phyloP scores from a whole-genome alignment of 495 filamentous ascomycete species.

The Tuber microsphaerosporum region DNA sequence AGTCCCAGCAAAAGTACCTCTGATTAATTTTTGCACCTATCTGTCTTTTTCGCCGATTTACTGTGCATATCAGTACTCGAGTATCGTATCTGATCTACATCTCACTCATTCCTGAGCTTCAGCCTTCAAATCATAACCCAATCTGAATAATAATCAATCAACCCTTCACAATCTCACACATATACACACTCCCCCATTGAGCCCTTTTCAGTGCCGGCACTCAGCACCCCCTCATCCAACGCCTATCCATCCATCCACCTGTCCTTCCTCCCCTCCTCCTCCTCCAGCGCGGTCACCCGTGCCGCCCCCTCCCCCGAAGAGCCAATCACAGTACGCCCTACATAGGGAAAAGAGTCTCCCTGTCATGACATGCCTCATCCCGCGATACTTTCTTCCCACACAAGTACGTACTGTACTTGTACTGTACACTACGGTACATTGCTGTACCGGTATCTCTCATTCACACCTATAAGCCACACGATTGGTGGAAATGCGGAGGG shows the following conservation, averaged over 20 bases:
- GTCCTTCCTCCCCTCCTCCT: not conserved
- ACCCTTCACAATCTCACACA: not conserved
- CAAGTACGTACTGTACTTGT: not conserved
- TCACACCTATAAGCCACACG: not conserved
- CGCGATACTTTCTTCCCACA: not conserved
- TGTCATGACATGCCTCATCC: conserved; percentile 3
- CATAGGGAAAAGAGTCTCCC: not conserved
- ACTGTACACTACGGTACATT: not conserved
- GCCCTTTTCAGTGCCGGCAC: not conserved
- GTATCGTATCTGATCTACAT: not conserved
- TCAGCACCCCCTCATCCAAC: not conserved
- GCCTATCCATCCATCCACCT: not conserved
- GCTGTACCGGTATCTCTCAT: not conserved
- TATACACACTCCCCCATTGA: not conserved
- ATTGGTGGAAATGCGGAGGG: not conserved
- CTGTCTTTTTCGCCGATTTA: not conserved
- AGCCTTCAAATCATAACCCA: not conserved
- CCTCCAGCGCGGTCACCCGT: not conserved
- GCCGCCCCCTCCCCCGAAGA: not conserved
- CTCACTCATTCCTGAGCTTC: not conserved
- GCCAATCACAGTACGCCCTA: not conserved
- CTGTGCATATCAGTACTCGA: not conserved
- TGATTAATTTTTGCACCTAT: conserved; percentile 5
- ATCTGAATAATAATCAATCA: not conserved
- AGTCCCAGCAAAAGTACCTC: not conserved